Evolutionary conservation across 345 rosid genomes (phyloP), one percentile per base, ranked within the genome.

Genomic region (Clausena lansium): DNA sequence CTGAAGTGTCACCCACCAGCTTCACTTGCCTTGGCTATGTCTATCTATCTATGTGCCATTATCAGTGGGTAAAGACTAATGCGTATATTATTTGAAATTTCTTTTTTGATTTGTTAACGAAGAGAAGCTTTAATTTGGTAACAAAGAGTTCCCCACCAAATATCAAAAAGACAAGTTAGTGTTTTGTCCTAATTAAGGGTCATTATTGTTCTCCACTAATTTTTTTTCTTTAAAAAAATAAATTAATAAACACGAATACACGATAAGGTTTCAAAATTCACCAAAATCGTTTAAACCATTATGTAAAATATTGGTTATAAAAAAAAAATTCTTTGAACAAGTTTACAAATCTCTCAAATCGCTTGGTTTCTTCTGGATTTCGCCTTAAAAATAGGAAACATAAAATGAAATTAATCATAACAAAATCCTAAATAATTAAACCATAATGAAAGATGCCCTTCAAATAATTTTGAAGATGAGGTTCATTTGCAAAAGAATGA

Each of bases 21-120:
- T 76, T 61, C 75, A 45, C 73, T 78, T 74, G 2, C 71, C 76
- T 52, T 50, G 71, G 36, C 58, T 17, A 17, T 69, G 57, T 7
- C 60, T 32, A 22, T 20, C 15, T 30, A 6, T 69, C 11, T 7
- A n/a, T 30, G 28, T 73, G 57, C 27, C 67, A 39, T 60, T 63
- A 27, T 25, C 67, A 28, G 22, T 61, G 1, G 55, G 55, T 50
- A 50, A 15, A 14, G 22, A 50, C 55, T 41, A 41, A 11, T 47
- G 68, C 7, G 35, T 8, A 35, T 57, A 36, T 22, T 24, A 60
- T 62, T 41, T 41, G 50, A 41, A 41, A 41, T 11, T 10, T 41
- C 15, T 41, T 41, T 41, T 41, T 41, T 41, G 1, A 41, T 11
- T 41, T 41, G 50, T 41, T 11, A 41, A 41, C 17, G 30, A 28